phyloP scores from a whole-genome alignment of 371 early-diverging fungal species.

The Mortierella sp. region DNA sequence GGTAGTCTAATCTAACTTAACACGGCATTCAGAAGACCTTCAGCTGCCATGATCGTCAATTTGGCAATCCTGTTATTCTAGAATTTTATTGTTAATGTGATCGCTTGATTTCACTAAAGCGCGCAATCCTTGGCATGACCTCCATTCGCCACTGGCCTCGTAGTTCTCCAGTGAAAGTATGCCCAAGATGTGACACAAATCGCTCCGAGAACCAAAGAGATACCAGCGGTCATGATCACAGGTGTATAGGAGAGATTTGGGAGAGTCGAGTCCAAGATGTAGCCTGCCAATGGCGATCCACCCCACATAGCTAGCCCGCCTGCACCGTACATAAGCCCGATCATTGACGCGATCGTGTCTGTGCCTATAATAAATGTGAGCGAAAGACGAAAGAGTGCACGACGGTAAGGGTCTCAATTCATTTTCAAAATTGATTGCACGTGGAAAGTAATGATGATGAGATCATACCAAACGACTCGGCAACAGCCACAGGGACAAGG shows the following conservation, averaged over 20 bases:
- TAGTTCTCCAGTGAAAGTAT: conserved; percentile 34
- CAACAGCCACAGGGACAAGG: conserved; percentile 43
- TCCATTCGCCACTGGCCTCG: background rate
- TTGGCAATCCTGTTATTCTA: no score
- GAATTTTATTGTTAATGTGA: no score
- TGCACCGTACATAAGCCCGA: conserved; percentile 41
- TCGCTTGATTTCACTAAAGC: background rate
- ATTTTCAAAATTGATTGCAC: no score
- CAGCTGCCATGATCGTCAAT: no score
- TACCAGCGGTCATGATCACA: conserved; percentile 64
- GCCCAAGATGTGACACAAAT: conserved; percentile 40
- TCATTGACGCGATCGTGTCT: conserved; percentile 41
- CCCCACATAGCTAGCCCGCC: conserved; percentile 47
- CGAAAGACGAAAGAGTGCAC: background rate
- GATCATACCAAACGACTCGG: conserved; percentile 43
- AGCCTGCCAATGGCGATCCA: conserved; percentile 56
- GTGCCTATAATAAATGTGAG: conserved; percentile 25
- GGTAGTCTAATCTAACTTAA: no score
- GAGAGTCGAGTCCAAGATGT: conserved; percentile 55
- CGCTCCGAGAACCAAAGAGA: conserved; percentile 56
- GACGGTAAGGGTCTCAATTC: no score
- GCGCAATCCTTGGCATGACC: background rate
- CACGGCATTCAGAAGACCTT: no score
- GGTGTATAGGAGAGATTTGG: conserved; percentile 59
- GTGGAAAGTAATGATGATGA: no score